Conservation (phyloP, 2,329 filamentous ascomycete species). For the Coniochaeta hoffmannii region DNA sequence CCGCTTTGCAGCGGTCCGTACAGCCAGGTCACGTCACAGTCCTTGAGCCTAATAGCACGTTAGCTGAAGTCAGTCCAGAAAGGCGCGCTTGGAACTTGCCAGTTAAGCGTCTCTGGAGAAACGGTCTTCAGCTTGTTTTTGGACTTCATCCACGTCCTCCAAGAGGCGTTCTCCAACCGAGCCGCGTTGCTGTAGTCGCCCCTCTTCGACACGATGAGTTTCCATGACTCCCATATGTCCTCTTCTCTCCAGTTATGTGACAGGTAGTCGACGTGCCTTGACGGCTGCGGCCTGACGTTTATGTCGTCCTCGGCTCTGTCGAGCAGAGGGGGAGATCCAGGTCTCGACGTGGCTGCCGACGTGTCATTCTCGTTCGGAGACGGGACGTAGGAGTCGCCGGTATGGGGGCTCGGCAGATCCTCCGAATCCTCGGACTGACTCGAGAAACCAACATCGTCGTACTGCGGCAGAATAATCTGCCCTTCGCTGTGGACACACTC, state of each 20-base stretch:
- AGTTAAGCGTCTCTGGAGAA: slow-evolving; percentile 86
- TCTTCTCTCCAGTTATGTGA: slow-evolving; percentile 92
- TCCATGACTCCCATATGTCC: slow-evolving; percentile 97
- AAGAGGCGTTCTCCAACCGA: slow-evolving; percentile 89
- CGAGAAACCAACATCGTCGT: slow-evolving; percentile 38
- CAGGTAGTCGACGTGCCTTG: slow-evolving; percentile 89
- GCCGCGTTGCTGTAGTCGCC: slow-evolving; percentile 74
- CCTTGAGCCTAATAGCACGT: slow-evolving; percentile 67
- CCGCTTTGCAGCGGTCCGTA: slow-evolving; percentile 86
- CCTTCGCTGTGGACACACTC: slow-evolving; percentile 41
- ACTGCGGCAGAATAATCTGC: slow-evolving; percentile 36
- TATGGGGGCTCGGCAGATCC: slow-evolving; percentile 43
- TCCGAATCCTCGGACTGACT: slow-evolving; percentile 36
- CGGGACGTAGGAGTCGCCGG: slow-evolving; percentile 40
- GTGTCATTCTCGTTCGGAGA: slow-evolving; percentile 47
- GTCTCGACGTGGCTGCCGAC: slow-evolving; percentile 43
- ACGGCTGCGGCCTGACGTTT: slow-evolving; percentile 65
- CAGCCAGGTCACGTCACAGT: slow-evolving; percentile 95
- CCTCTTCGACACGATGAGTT: slow-evolving; percentile 77
- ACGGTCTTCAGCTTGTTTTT: slow-evolving; percentile 84
- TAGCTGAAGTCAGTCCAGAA: slow-evolving; percentile 12
- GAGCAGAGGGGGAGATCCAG: slow-evolving; percentile 47
- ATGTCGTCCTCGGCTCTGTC: slow-evolving; percentile 73
- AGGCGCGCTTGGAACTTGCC: slow-evolving; percentile 46
- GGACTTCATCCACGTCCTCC: slow-evolving; percentile 92